Evolutionary conservation across 768 basidiomycete genomes (phyloP), one percentile per base, ranked within the genome.

Genomic region (Pholiota molesta): DNA sequence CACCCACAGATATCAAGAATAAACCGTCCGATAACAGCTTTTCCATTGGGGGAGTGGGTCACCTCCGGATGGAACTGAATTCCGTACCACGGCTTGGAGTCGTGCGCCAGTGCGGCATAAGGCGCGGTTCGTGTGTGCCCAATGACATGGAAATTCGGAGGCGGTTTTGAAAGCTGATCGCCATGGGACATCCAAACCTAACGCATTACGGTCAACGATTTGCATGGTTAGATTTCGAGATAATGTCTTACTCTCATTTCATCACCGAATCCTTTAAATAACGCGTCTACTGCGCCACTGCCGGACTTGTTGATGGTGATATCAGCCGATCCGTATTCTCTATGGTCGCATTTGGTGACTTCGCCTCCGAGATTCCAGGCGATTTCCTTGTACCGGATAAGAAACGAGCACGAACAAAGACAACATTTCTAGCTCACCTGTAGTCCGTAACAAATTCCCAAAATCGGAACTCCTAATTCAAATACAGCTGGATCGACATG

Each of bases 101-200:
- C 79, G 77, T 99, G 97, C 7, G 94, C 94, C 64, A 99, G 86
- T 1, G 96, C 96, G 11, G 96, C 96, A 72, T 82, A 99, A 0
- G 97, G 97, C 0, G 97, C 95, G 1, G 89, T 90, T 17, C 83
- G 76, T 0, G 97, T 99, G 52, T 84, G 83, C 7, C 95, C 97
- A 66, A 99, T 93, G 66, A 91, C 85, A 70, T 92, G 88, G 77
- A 97, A 99, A 68, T 90, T 80, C 0, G 87, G 77, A 16, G 97
- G 97, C 2, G 91, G 84, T 53, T 82, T 85, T 28, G 88, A 90
- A 35, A 99, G 83, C 66, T 97, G 94, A 76, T 99, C 97, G 11
- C 96, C 95, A 72, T 99, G 97, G 17, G 97, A 98, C 97, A 99
- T 99, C 97, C 97, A 99, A 54, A 99, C 97, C 97, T 99, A 64